Conservation (phyloP, 306 rosid species). For the Sphenostylis stenocarpa region DNA sequence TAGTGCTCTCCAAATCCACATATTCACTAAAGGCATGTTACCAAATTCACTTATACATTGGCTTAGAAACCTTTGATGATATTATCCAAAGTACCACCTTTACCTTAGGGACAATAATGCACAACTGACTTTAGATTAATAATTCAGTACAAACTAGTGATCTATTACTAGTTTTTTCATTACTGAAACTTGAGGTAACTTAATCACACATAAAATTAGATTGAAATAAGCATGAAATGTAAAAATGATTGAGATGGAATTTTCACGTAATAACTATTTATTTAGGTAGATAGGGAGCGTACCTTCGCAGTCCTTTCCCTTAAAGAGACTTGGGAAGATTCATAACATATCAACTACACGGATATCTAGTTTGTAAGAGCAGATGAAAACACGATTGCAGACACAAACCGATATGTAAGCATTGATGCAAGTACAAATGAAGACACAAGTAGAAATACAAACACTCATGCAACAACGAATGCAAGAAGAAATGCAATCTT, state of each 20-base stretch:
- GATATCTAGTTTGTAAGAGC: no score
- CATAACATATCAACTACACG: conserved; percentile 75
- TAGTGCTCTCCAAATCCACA: background rate
- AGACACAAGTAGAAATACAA: no score
- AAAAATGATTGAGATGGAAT: conserved; percentile 3
- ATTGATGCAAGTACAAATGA: no score
- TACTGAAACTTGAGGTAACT: background rate
- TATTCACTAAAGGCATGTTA: background rate
- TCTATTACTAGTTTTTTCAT: background rate
- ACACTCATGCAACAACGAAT: no score
- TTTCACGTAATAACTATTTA: background rate
- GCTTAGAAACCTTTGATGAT: background rate
- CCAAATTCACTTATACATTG: background rate
- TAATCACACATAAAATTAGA: background rate
- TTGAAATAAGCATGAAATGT: background rate
- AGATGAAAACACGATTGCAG: no score
- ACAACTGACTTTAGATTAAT: no score
- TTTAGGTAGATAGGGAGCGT: background rate
- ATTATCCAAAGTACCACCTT: conserved; percentile 4
- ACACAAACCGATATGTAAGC: no score
- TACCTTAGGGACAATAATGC: conserved; percentile 1
- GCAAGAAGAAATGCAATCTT: no score
- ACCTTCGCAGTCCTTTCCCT: conserved; percentile 96
- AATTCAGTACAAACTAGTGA: conserved; percentile 12
- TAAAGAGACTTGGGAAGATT: conserved; percentile 92